Evolutionary conservation across 2,329 filamentous ascomycete genomes (phyloP).

Genomic region (Neonectria coccinea): DNA sequence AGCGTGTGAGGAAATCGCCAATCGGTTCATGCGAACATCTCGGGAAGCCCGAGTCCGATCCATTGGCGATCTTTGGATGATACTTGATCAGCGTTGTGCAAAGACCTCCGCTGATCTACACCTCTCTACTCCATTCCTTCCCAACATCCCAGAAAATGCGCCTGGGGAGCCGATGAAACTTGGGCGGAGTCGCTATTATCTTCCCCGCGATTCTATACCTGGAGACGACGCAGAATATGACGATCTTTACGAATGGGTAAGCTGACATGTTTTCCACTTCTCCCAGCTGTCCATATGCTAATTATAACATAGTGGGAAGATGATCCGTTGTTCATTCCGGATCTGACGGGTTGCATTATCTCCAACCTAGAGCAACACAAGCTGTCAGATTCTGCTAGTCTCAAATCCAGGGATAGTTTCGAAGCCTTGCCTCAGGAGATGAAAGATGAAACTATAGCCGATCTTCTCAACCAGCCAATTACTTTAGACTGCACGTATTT

Average conservation of each 20-base stretch:
- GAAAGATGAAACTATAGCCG: background rate
- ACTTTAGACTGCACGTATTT: conserved; percentile 17
- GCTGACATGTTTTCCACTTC: background rate
- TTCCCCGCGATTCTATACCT: background rate
- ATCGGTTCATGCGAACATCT: conserved; percentile 9
- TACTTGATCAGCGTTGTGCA: conserved; percentile 16
- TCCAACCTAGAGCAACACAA: conserved; percentile 9
- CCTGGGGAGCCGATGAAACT: background rate
- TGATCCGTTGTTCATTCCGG: conserved; percentile 17
- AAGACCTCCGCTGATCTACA: background rate
- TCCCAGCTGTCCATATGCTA: background rate
- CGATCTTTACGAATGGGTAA: conserved; percentile 6
- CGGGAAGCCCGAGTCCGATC: background rate
- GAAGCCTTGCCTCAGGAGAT: conserved; percentile 14
- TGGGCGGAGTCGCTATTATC: conserved; percentile 8
- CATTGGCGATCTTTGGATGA: conserved; percentile 19
- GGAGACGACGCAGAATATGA: background rate
- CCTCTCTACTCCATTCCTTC: background rate
- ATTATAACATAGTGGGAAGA: conserved; percentile 13
- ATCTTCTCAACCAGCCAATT: background rate
- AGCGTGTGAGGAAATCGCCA: conserved; percentile 12
- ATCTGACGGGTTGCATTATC: conserved; percentile 6
- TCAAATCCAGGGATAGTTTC: background rate
- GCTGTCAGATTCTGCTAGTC: background rate
- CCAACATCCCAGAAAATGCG: background rate